Evolutionary conservation across 2,329 filamentous ascomycete species (phyloP).

Genomic region (Aspergillus nomiae): DNA sequence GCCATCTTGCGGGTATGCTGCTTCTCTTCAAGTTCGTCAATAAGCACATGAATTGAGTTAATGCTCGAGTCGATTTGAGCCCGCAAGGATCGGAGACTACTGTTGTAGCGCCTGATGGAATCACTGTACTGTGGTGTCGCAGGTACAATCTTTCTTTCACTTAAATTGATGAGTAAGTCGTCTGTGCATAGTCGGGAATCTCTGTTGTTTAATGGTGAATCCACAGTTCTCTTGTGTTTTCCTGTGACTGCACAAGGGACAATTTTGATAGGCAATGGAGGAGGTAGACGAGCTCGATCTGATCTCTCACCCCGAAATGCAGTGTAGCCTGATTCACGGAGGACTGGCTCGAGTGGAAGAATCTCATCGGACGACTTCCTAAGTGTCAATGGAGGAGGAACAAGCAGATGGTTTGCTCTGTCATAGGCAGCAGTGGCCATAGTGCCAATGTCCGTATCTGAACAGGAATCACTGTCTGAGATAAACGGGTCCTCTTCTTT

Average conservation of each 20-base stretch:
- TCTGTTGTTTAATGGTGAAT: not conserved
- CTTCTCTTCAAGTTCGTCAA: slow-evolving; percentile 26
- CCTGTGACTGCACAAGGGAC: slow-evolving; percentile 15
- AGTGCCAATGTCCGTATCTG: not conserved
- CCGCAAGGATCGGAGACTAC: slow-evolving; percentile 25
- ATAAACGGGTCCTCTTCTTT: slow-evolving; percentile 30
- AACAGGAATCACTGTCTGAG: slow-evolving; percentile 13
- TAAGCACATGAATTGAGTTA: slow-evolving; percentile 25
- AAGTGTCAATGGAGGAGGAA: slow-evolving; percentile 31
- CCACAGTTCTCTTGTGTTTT: not conserved
- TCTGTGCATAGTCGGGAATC: not conserved
- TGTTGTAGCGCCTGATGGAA: slow-evolving; percentile 27
- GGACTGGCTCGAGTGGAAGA: not conserved
- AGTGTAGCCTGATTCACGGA: not conserved
- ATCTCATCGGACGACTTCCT: slow-evolving; percentile 21
- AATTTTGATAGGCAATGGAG: slow-evolving; percentile 25
- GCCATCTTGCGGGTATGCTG: slow-evolving; percentile 29
- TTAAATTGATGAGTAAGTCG: not conserved
- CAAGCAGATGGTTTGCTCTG: slow-evolving; percentile 11
- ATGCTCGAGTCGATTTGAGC: slow-evolving; percentile 32
- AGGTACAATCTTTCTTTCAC: not conserved
- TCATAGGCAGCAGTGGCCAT: not conserved
- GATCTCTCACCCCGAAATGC: not conserved
- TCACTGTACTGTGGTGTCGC: slow-evolving; percentile 8
- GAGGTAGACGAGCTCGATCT: slow-evolving; percentile 14